Evolutionary conservation across 768 basidiomycete genomes (phyloP).

Genomic region (Candolleomyces eurysporus): DNA sequence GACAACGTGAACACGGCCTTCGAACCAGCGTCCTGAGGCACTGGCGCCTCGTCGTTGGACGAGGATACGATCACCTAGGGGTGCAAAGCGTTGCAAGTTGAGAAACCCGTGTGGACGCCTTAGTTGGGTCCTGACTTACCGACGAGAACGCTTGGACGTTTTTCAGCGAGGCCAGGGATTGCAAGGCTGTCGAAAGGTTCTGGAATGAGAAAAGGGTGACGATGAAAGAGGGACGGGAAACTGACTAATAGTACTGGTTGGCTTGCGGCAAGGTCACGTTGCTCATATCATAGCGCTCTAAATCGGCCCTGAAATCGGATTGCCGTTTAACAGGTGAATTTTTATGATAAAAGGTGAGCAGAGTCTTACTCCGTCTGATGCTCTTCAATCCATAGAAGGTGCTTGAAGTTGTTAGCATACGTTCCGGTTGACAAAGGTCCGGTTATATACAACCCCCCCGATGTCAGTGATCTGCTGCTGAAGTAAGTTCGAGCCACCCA

Average conservation of each 20-base stretch:
- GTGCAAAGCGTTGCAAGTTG: no score
- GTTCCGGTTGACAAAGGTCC: constrained; percentile 30
- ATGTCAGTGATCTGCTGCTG: constrained; percentile 31
- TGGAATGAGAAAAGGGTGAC: neutral
- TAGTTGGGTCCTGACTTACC: constrained; percentile 31
- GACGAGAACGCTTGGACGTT: constrained; percentile 53
- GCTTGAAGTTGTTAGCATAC: constrained; percentile 47
- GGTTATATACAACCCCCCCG: constrained; percentile 37
- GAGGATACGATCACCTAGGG: constrained; percentile 51
- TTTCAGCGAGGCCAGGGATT: constrained; percentile 52
- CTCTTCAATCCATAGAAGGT: constrained; percentile 57
- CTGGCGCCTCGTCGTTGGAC: constrained; percentile 41
- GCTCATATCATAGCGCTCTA: constrained; percentile 35
- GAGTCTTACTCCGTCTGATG: constrained; percentile 38
- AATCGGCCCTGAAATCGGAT: constrained; percentile 20
- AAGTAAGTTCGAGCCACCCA: constrained; percentile 26
- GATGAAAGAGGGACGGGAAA: neutral
- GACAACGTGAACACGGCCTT: constrained; percentile 57
- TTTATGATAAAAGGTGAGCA: neutral
- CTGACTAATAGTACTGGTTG: constrained; percentile 40
- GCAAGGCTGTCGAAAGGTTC: constrained; percentile 15
- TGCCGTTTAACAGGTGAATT: neutral
- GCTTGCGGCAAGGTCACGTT: constrained; percentile 28
- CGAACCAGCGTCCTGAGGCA: constrained; percentile 47
- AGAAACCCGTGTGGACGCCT: no score